Evolutionary conservation across 345 rosid genomes (phyloP).

Genomic region (rapeseed (Brassica napus)): DNA sequence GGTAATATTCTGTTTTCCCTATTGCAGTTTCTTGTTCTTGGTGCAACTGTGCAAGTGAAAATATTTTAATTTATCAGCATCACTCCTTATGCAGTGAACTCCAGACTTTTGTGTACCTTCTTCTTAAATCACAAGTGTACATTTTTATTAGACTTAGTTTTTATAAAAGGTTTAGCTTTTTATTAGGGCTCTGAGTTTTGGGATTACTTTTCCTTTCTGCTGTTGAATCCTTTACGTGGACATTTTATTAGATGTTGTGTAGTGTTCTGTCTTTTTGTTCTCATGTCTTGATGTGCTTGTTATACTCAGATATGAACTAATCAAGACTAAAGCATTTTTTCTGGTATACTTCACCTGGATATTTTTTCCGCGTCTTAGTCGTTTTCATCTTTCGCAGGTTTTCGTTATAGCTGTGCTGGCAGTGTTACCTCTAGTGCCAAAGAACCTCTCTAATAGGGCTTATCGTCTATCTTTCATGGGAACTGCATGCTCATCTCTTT

Average conservation of each 20-base stretch:
- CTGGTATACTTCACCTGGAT: background rate
- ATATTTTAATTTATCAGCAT: background rate
- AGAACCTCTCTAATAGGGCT: conserved; percentile 75
- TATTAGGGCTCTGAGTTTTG: background rate
- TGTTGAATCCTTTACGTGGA: conserved; percentile 1
- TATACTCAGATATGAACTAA: background rate
- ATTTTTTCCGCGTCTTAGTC: background rate
- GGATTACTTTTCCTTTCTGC: background rate
- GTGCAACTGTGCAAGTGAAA: background rate
- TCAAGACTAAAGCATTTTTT: background rate
- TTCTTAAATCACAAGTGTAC: background rate
- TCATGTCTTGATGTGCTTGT: background rate
- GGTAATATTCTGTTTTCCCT: conserved; percentile 49
- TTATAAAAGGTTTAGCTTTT: background rate
- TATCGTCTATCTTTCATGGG: conserved; percentile 93
- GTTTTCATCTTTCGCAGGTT: conserved; percentile 55
- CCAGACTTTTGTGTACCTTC: background rate
- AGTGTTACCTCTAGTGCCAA: conserved; percentile 75
- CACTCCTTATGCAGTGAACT: background rate
- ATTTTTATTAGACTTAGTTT: background rate
- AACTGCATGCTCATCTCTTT: conserved; percentile 84
- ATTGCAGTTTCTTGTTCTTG: conserved; percentile 1
- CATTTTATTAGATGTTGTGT: background rate
- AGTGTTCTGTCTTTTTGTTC: background rate
- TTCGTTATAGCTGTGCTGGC: conserved; percentile 89